A percentile compares a stretch with the other conserved stretches of the same genome.
phyloP scores from a whole-genome alignment of 2,329 filamentous ascomycete species.

The Trichoderma semiorbis region DNA sequence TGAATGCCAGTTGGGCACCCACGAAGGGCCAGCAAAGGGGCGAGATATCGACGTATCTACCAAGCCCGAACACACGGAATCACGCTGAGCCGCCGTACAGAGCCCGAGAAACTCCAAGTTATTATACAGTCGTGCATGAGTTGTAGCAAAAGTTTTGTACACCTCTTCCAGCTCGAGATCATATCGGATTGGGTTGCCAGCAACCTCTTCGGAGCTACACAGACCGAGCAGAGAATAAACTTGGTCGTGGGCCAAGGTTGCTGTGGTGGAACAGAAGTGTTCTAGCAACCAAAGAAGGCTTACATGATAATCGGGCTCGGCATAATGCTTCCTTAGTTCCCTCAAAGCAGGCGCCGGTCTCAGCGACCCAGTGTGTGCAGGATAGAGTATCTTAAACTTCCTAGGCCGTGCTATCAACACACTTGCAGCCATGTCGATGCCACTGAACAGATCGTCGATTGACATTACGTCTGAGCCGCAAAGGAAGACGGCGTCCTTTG shows the following conservation, averaged over 20 bases:
- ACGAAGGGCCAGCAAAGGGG: neutral
- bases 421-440: neutral
- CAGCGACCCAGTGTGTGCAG: neutral
- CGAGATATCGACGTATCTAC: neutral
- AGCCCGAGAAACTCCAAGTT: neutral
- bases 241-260: neutral
- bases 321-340: neutral
- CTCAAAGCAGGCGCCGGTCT: neutral
- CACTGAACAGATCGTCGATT: neutral
- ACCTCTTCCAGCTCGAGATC: neutral
- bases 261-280: neutral
- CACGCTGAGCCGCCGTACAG: neutral
- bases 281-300: neutral
- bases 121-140: neutral
- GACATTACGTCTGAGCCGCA: neutral
- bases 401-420: neutral
- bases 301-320: neutral
- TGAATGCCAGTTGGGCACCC: neutral
- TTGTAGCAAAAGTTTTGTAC: neutral
- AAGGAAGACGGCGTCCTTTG: neutral
- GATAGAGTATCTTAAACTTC: neutral
- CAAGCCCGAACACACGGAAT: neutral
- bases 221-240: neutral
- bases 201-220: neutral
- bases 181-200: neutral